These are phyloP conservation scores for Cyclocybe cylindracea DNA, from an alignment of 768 basidiomycete species.

Conservation along the genomic window DNA sequence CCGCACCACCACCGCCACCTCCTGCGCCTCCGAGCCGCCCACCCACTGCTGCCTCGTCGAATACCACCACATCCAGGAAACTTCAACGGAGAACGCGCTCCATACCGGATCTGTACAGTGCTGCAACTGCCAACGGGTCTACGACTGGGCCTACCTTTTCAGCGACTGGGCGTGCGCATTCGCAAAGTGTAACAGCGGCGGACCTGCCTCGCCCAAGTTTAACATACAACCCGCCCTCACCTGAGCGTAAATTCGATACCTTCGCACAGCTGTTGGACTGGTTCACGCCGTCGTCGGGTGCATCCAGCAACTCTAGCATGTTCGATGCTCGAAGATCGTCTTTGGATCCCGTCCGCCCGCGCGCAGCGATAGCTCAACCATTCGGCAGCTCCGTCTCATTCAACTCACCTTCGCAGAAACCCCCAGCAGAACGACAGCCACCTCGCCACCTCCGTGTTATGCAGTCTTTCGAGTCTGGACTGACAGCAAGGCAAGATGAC, in stretches of 20 bases:
- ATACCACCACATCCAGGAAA: slow-evolving; percentile 44
- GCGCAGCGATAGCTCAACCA: slow-evolving; percentile 47
- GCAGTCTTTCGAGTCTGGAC: slow-evolving; percentile 84
- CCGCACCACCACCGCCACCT: slow-evolving; percentile 16
- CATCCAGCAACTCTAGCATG: slow-evolving; percentile 36
- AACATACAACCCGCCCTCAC: slow-evolving; percentile 24
- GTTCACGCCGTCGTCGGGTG: slow-evolving; percentile 40
- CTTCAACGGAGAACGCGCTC: slow-evolving; percentile 69
- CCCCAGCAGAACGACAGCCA: slow-evolving; percentile 41
- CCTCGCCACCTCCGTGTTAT: slow-evolving; percentile 73
- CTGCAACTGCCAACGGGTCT: slow-evolving; percentile 25
- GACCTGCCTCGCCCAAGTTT: slow-evolving; percentile 53
- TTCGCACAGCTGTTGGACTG: slow-evolving; percentile 72
- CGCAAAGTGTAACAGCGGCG: slow-evolving; percentile 75
- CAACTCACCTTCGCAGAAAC: slow-evolving; percentile 54
- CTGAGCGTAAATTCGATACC: slow-evolving; percentile 43
- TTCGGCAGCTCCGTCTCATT: slow-evolving; percentile 68
- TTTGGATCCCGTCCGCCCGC: slow-evolving; percentile 20
- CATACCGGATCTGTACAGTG: slow-evolving; percentile 58
- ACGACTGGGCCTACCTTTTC: slow-evolving; percentile 23
- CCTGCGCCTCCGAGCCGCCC: slow-evolving; percentile 22
- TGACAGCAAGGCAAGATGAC: slow-evolving; percentile 66
- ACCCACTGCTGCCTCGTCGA: slow-evolving; percentile 25
- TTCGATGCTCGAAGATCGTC: slow-evolving; percentile 27
- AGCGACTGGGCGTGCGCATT: slow-evolving; percentile 61